Evolutionary conservation across 2,329 filamentous ascomycete genomes (phyloP), one percentile per base, ranked within the genome.

Genomic region (Didymella segeticola): DNA sequence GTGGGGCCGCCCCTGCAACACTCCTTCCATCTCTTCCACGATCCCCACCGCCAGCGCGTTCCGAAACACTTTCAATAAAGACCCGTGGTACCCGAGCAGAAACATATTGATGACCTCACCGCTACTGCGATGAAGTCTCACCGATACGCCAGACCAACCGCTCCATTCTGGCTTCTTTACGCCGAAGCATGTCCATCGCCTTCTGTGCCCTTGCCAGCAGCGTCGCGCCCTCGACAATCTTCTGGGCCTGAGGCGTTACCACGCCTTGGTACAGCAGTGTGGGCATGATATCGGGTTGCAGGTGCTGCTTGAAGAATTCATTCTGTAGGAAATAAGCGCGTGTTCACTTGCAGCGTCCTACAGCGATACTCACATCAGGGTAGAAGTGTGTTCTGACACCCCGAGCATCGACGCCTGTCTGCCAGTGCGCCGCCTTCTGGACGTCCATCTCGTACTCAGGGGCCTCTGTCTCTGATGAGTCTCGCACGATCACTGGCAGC

Each of bases 331-430:
- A 27, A 23, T 62, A 31, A 57, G 58, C 53, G 5, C 10, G 12
- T 12, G 15, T 19, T 2, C 17, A 14, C 19, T 3, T 22, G 29
- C 33, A n/a, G 3, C 10, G 20, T 22, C 23, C 2, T 4, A 12
- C 22, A 19, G 19, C 4, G 8, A 6, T 43, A 68, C 77, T 65
- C 63, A 82, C 81, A 49, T 80, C 64, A 9, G 73, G 70, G 58
- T 84, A 85, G 54, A 80, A 82, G 68, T 82, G 79, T 12, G 84
- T 85, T 53, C 83, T 72, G 7, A 86, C 84, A 4, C 85, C 85
- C 17, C 71, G 74, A 3, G 78, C 71, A 9, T 78, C 68, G 1
- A 86, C 83, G 0, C 82, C 84, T 3, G 82, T 75, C 3, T 73
- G 74, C 84, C 84, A 87, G 27, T 75, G 60, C 6, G 78, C 75